Evolutionary conservation across 352 stramenopile species (phyloP), one percentile per base, ranked within the genome.

Genomic region (Phytophthora gonapodyides): DNA sequence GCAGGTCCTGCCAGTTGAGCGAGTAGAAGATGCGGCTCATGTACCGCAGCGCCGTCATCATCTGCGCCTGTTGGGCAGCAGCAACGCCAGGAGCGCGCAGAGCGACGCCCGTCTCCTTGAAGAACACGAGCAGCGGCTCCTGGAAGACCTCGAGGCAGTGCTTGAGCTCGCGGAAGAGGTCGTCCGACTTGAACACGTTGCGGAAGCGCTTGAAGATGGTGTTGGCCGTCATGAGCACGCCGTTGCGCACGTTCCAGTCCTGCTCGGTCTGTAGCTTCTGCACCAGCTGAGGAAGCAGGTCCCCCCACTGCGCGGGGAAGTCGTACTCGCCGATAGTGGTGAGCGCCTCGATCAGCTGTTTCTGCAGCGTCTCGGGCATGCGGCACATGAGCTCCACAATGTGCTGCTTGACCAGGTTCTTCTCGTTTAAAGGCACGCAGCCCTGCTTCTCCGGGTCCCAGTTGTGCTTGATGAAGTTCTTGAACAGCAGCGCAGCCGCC

Each of bases 351-450:
- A 94, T 96, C 55, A 99, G 91, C 75, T 99, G 97, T 45, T 91
- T 84, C 78, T 98, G 93, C 58, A 99, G 84, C 50, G 67, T 76
- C 61, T 95, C 79, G 46, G 97, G 96, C 69, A 97, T 96, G 33
- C 87, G 93, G 65, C 94, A 99, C 97, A 99, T 99, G 57, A 99
- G 88, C 37, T 98, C 89, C 24, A 99, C 97, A n/a, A 99, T 80
- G 74, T 99, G 88, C 51, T 88, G 84, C 82, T 99, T 99, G 55
- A 99, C 98, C 21, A 97, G 65, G 13, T 77, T 73, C 42, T 98
- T 97, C 75, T 99, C 97, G 6, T 71, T 66, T 35, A 75, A 43
- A 15, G 74, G 63, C n/a, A 98, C 69, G 57, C 74, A 82, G n/a
- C 75, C 76, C 45, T 89, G 61, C 69, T 84, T 93, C 70, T 91